Base-by-base conservation (phyloP, 306 rosid species). In the Morella rubra region DNA sequence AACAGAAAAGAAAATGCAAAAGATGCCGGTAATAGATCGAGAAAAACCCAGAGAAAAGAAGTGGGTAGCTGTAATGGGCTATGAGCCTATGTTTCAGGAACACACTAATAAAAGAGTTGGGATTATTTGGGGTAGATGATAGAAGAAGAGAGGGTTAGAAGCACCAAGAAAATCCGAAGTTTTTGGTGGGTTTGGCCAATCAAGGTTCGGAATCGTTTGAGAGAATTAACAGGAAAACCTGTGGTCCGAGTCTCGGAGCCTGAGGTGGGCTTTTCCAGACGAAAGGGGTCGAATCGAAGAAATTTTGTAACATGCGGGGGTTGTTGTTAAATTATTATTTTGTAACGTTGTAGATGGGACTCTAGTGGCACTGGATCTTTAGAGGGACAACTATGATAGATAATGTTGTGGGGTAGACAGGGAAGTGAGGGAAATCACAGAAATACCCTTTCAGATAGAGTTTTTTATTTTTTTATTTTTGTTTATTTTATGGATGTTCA, bases 1-100 rank as follows among this genome's bases (percentile, higher is more conserved):
- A 10, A 19, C 10, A 6, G 74, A 24, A 59, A 44, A 59, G 16
- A 13, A 5, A 16, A 10, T 20, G 6, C 46, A 75, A 20, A 9
- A 42, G 4, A 19, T 56, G 9, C 80, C 37, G 42, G 65, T 53
- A 62, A 74, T 49, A 84, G 84, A 84, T 83, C 70, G 77, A 71
- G 75, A 46, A 58, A 67, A 77, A 37, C 27, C 18, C 66, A 67
- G 56, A 58, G 75, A 42, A 80, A 73, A 32, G 0, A 32, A 22
- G 5, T 61, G 87, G 74, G 52, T 27, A 52, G 73, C 74, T 71
- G 77, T 82, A 84, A 83, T 55, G 74, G 81, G 69, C 61, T 77
- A 44, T 79, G 71, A 73, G 81, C 64, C 61, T 77, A 44, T 79
- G 71, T 32, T 32, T 32, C 3, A 32, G 37, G 37, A 8, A 56